These are phyloP conservation scores for Lactarius akahatsu DNA, from an alignment of 768 basidiomycete species.

Conservation along the genomic window DNA sequence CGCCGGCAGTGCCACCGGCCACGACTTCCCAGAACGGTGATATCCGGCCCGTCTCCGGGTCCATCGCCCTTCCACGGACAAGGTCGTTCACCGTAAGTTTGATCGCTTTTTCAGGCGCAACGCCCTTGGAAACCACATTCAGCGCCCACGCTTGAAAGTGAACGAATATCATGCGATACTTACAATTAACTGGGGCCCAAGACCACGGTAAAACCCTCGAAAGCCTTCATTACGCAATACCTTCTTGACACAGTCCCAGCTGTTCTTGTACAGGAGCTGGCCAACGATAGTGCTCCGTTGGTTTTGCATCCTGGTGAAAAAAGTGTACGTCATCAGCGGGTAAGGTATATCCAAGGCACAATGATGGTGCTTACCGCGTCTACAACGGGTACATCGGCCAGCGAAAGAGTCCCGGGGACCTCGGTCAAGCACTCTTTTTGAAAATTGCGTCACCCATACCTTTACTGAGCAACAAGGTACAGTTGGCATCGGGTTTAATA, in stretches of 20 bases:
- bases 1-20: slow-evolving; percentile 92
- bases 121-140: slow-evolving; percentile 55
- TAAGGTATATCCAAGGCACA: slow-evolving; percentile 3
- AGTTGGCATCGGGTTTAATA: slow-evolving; percentile 18
- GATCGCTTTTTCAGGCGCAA: slow-evolving; percentile 97
- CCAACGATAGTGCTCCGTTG: slow-evolving; percentile 96
- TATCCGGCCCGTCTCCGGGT: slow-evolving; percentile 96
- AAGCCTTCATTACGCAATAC: slow-evolving; percentile 95
- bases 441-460: slow-evolving; percentile 44
- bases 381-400: slow-evolving; percentile 32
- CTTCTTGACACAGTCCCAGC: slow-evolving; percentile 88
- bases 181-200: slow-evolving; percentile 92
- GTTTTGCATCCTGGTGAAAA: slow-evolving; percentile 84
- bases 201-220: slow-evolving; percentile 93
- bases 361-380: slow-evolving; percentile 52
- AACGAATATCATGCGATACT: slow-evolving; percentile 26
- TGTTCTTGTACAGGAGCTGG: slow-evolving; percentile 96
- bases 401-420: background rate
- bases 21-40: slow-evolving; percentile 85
- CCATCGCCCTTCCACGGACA: slow-evolving; percentile 77
- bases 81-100: slow-evolving; percentile 97
- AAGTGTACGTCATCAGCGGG: background rate
- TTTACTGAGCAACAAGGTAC: slow-evolving; percentile 51
- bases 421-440: slow-evolving; percentile 7
- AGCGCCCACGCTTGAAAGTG: background rate